A percentile compares a stretch with the other conserved stretches of the same genome.
Evolutionary conservation across 108 stramenopile genomes (phyloP).

Genomic region (Cyclostephanos tholiformis): DNA sequence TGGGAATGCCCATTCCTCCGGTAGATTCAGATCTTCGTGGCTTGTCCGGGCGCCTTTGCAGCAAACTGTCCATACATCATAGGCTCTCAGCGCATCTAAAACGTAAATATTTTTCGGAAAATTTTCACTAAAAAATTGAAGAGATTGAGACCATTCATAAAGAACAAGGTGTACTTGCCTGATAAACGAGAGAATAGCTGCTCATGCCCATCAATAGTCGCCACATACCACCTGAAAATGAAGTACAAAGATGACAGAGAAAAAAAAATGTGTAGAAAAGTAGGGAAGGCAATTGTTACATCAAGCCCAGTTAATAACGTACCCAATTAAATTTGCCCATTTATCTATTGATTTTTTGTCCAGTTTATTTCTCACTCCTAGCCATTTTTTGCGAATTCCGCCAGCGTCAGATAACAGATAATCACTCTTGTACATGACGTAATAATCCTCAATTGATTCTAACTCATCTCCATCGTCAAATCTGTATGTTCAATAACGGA

Average conservation of each 20-base stretch:
- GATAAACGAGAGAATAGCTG: not conserved
- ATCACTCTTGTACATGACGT: not conserved
- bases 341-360: not conserved
- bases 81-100: slow-evolving; percentile 4
- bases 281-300: not conserved
- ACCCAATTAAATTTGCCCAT: slow-evolving; percentile 4
- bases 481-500: not conserved
- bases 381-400: not conserved
- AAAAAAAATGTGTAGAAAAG: too few species aligned
- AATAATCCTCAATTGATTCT: slow-evolving; percentile 5
- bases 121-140: too few species aligned
- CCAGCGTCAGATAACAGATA: not conserved
- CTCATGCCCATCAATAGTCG: not conserved
- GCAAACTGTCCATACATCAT: not conserved
- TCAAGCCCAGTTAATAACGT: not conserved
- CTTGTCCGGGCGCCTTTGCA: not conserved
- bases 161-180: not conserved
- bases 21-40: not conserved
- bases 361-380: slow-evolving; percentile 1
- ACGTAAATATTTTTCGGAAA: too few species aligned
- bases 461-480: slow-evolving; percentile 6
- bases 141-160: too few species aligned
- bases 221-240: slow-evolving; percentile 5
- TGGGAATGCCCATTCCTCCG: slow-evolving; percentile 5
- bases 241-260: not conserved